Base-by-base conservation (phyloP, 352 stramenopile genomes). In the Pythium sp. region DNA sequence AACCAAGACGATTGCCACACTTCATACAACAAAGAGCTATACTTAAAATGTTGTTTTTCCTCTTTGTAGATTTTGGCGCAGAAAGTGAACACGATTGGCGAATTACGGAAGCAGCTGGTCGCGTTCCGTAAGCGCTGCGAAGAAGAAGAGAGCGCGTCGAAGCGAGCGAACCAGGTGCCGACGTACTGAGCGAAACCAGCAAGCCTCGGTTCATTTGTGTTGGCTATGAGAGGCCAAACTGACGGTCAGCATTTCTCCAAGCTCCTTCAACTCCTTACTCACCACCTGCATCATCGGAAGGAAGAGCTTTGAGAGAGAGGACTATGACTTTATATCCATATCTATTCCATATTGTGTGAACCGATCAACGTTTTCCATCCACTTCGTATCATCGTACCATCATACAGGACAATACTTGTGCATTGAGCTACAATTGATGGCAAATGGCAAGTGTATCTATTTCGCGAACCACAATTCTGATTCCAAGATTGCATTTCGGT, bases 61-160 rank as follows among this genome's bases (percentile, higher is more conserved):
- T 51, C n/a, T n/a, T n/a, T 30, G 20, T n/a, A 95, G 77, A 99
- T 99, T 73, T 73, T 99, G 11, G 80, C 91, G 30, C 80, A 96
- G 30, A 99, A 99, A 74, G 88, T 88, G 56, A 68, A 90, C 12
- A 87, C 97, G 47, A 98, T 98, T 75, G 74, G 72, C 24, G 72
- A 73, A 46, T 73, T 99, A 26, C 78, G 90, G 69, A 79, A 84
- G 62, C 96, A 97, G 72, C 73, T 98, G 18, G 66, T 63, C 24
- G 72, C 74, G 8, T 98, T 98, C 71, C 82, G 88, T 30, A 79
- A 82, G 58, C 80, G 84, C 26, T 92, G 92, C 58, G 80, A 89
- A 43, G 82, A 94, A 53, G 92, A 98, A 65, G 91, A 97, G 67
- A 84, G 82, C 43, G 78, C 81, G 22, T 84, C 77, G 15, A 84